Percentiles rank a stretch among this genome's conserved stretches.
Conservation (phyloP, 1,284 basidiomycete genomes). For the Malassezia sympodialis region DNA sequence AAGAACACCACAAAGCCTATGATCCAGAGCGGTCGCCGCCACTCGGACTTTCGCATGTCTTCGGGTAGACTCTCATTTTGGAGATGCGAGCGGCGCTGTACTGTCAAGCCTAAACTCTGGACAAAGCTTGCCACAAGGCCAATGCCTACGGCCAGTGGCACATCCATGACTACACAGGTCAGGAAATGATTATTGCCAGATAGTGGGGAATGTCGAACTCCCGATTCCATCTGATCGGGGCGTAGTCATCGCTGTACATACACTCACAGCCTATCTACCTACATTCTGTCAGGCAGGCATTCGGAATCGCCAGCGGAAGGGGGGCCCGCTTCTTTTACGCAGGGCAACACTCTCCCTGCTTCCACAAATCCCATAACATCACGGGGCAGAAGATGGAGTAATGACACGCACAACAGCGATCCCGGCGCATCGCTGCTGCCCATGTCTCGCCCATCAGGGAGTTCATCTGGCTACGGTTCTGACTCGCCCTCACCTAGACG, state of each 20-base stretch:
- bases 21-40: constrained; percentile 42
- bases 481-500: not conserved
- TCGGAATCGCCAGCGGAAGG: not conserved
- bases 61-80: constrained; percentile 66
- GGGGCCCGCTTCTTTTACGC: not conserved
- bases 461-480: not conserved
- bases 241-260: not conserved
- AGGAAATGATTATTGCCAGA: not conserved
- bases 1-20: constrained; percentile 59
- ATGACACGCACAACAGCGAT: not conserved
- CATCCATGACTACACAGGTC: constrained; percentile 5
- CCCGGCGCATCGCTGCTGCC: not conserved
- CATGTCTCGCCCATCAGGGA: not conserved
- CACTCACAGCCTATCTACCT: not conserved
- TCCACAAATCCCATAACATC: not conserved
- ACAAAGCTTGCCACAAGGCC: constrained; percentile 79
- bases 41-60: constrained; percentile 29
- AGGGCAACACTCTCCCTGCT: not conserved
- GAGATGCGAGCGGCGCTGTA: constrained; percentile 89
- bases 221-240: not conserved
- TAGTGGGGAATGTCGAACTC: not conserved
- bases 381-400: not conserved
- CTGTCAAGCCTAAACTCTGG: constrained; percentile 76
- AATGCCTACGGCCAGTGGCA: constrained; percentile 48
- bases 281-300: not conserved